Evolutionary conservation across 2,329 filamentous ascomycete species (phyloP).

Genomic region (Trichophyton mentagrophytes): DNA sequence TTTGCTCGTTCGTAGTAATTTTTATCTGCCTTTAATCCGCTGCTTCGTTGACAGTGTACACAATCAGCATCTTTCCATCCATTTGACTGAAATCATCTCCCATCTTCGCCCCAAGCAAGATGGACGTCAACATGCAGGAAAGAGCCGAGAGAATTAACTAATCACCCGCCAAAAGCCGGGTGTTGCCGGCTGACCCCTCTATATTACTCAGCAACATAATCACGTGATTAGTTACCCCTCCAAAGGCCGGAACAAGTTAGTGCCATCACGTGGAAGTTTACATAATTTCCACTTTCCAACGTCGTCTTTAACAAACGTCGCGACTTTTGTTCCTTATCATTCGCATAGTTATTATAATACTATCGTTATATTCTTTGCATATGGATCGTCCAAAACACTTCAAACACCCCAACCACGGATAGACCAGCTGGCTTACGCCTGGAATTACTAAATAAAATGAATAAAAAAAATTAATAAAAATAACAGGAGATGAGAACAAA

Average conservation of each 20-base stretch:
- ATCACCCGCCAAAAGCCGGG: neutral
- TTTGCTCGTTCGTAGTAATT: neutral
- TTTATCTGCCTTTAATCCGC: neutral
- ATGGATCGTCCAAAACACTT: too few relatives aligned
- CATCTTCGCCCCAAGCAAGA: neutral
- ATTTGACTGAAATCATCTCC: neutral
- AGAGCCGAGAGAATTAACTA: neutral
- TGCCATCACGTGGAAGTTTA: too few relatives aligned
- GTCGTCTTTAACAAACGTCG: too few relatives aligned
- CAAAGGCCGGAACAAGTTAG: too few relatives aligned
- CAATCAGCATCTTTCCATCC: neutral
- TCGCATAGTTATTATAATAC: too few relatives aligned
- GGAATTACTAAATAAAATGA: too few relatives aligned
- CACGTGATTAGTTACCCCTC: neutral
- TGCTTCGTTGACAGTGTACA: neutral
- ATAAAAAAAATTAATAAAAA: neutral
- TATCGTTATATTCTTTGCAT: too few relatives aligned
- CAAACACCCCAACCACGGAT: too few relatives aligned
- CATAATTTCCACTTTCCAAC: too few relatives aligned
- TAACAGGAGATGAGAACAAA: neutral
- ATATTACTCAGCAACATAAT: neutral
- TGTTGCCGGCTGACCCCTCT: neutral
- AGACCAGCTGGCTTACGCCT: too few relatives aligned
- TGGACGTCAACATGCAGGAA: neutral
- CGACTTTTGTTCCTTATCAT: too few relatives aligned